phyloP scores from a whole-genome alignment of 2,329 filamentous ascomycete genomes.

The Paecilomyces formosus region DNA sequence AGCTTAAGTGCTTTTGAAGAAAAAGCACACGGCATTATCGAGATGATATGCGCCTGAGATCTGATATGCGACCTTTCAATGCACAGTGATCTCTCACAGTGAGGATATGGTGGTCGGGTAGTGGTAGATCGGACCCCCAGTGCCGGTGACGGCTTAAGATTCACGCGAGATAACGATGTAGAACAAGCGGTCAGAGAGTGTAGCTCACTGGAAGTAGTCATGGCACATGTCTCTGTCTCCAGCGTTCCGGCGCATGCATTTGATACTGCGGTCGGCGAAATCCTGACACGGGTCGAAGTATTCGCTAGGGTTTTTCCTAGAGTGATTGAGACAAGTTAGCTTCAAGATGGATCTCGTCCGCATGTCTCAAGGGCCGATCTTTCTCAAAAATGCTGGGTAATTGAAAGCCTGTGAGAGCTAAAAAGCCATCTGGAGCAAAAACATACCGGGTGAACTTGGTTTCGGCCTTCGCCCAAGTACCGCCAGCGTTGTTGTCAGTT shows the following conservation, averaged over 20 bases:
- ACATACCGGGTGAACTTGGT: conserved; percentile 58
- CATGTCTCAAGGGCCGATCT: conserved; percentile 1
- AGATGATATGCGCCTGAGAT: not conserved
- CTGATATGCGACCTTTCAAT: not conserved
- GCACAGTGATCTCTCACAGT: not conserved
- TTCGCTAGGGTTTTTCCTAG: conserved; percentile 78
- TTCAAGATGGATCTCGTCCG: conserved; percentile 4
- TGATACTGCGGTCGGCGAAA: conserved; percentile 74
- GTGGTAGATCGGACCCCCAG: not conserved
- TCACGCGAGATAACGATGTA: not conserved
- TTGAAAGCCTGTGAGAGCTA: too few relatives aligned
- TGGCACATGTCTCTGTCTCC: conserved; percentile 83
- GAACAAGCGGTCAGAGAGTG: not conserved
- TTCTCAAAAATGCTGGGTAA: not conserved
- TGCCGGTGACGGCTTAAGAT: not conserved
- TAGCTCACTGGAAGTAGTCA: conserved; percentile 85
- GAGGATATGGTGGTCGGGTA: not conserved
- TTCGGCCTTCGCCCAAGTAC: conserved; percentile 48
- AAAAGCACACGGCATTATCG: not conserved
- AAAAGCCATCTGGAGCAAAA: not conserved
- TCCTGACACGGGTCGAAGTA: conserved; percentile 96
- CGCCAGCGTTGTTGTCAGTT: conserved; percentile 15
- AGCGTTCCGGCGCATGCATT: conserved; percentile 79
- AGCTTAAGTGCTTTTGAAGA: conserved; percentile 6
- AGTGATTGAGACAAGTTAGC: conserved; percentile 1